Conservation (phyloP, 108 stramenopile species). For the Mediolabrus comicus region DNA sequence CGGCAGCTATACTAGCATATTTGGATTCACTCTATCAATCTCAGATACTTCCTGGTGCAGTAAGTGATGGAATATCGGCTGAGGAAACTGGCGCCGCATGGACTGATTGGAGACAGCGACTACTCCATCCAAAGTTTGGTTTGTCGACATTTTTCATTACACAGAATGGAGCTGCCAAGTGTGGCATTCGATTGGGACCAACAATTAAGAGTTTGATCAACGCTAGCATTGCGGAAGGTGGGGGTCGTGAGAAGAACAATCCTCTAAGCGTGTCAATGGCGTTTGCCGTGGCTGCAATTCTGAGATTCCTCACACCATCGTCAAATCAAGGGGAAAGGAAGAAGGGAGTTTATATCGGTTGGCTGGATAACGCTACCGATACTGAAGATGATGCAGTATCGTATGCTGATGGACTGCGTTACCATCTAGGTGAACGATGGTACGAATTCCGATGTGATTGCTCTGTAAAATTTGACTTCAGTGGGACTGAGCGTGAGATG, state of each 20-base stretch:
- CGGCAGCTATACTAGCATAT: conserved; percentile 48
- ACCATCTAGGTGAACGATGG: conserved; percentile 74
- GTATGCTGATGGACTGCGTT: conserved; percentile 79
- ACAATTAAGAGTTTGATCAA: conserved; percentile 64
- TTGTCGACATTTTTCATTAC: conserved; percentile 89
- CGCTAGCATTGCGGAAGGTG: background rate
- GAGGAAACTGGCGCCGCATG: conserved; percentile 58
- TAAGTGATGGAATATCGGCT: conserved; percentile 20
- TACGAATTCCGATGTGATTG: conserved; percentile 76
- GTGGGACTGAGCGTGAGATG: background rate
- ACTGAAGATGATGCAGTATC: conserved; percentile 13
- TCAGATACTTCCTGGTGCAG: conserved; percentile 64
- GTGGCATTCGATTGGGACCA: conserved; percentile 82
- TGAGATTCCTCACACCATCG: conserved; percentile 79
- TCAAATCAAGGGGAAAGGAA: background rate
- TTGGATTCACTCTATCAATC: conserved; percentile 68
- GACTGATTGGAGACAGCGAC: conserved; percentile 78
- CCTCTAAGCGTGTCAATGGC: conserved; percentile 59
- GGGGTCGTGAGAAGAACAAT: conserved; percentile 6
- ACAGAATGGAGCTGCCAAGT: conserved; percentile 89
- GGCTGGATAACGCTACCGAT: conserved; percentile 46
- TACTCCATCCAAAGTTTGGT: conserved; percentile 86
- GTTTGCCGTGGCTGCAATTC: conserved; percentile 79
- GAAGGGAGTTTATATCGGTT: conserved; percentile 57
- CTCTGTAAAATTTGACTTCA: background rate